Conservation (phyloP, 2,329 filamentous ascomycete genomes). For the Aspergillus phoenicis region DNA sequence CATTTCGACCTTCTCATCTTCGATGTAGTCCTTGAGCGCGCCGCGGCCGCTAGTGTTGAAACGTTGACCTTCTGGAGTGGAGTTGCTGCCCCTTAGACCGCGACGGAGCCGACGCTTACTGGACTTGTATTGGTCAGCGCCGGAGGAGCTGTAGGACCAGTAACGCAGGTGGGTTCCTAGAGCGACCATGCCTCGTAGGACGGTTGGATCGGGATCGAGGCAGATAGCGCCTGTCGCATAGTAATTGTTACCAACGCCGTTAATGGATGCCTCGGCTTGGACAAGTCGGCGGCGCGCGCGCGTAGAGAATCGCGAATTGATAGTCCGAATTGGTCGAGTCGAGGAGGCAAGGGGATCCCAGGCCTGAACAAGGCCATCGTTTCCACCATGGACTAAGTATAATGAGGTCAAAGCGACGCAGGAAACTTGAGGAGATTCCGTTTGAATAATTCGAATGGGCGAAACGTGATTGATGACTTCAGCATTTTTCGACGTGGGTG, state of each 20-base stretch:
- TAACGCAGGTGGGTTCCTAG: conserved; percentile 86
- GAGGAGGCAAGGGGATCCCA: conserved; percentile 94
- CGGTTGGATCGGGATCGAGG: conserved; percentile 83
- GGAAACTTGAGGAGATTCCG: conserved; percentile 85
- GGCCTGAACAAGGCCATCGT: conserved; percentile 89
- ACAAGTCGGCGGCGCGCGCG: conserved; percentile 75
- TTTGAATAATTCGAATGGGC: conserved; percentile 81
- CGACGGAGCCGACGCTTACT: conserved; percentile 79
- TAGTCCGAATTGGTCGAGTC: conserved; percentile 74
- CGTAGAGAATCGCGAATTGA: conserved; percentile 82
- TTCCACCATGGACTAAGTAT: conserved; percentile 89
- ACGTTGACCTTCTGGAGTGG: conserved; percentile 54
- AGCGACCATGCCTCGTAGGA: conserved; percentile 81
- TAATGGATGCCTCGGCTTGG: conserved; percentile 67
- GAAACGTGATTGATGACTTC: conserved; percentile 62
- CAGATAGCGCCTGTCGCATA: conserved; percentile 81
- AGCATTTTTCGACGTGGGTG: conserved; percentile 57
- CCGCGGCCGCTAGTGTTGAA: conserved; percentile 66
- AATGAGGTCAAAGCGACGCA: conserved; percentile 80
- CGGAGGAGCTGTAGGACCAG: conserved; percentile 88
- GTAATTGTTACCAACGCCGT: conserved; percentile 72
- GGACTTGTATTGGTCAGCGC: conserved; percentile 70
- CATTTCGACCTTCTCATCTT: conserved; percentile 80
- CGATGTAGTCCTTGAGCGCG: conserved; percentile 78
- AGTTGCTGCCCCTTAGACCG: conserved; percentile 65